Evolutionary conservation across 306 rosid species (phyloP).

Genomic region (Ceratonia siliqua): DNA sequence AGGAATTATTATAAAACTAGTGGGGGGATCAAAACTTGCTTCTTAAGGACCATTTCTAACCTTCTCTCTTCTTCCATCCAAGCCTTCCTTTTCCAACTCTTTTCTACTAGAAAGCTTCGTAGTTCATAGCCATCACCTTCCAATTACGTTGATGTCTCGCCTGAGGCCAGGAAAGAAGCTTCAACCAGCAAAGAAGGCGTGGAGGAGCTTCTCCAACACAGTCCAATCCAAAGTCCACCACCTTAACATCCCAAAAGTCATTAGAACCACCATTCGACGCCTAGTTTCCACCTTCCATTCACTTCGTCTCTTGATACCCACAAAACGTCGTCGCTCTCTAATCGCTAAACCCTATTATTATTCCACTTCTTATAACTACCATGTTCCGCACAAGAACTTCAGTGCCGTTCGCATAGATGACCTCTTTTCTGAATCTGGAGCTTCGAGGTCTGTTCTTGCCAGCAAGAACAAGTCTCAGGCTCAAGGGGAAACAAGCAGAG

Average conservation of each 20-base stretch:
- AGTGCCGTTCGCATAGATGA: slow-evolving; percentile 60
- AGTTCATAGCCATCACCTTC: background rate
- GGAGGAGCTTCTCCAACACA: slow-evolving; percentile 53
- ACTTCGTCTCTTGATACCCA: slow-evolving; percentile 37
- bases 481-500: slow-evolving; percentile 41
- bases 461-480: too few species aligned
- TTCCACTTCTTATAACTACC: slow-evolving; percentile 31
- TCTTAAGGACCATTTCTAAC: slow-evolving; percentile 21
- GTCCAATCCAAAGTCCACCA: slow-evolving; percentile 46
- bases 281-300: slow-evolving; percentile 38
- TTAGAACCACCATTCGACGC: slow-evolving; percentile 44
- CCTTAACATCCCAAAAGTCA: slow-evolving; percentile 43
- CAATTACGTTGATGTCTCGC: slow-evolving; percentile 42
- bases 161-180: slow-evolving; percentile 52
- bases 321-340: slow-evolving; percentile 44
- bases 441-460: too few species aligned
- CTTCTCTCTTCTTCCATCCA: background rate
- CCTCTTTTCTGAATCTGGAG: slow-evolving; percentile 53
- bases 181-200: slow-evolving; percentile 56
- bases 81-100: slow-evolving; percentile 2
- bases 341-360: slow-evolving; percentile 23
- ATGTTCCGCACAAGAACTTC: slow-evolving; percentile 26
- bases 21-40: slow-evolving; percentile 32
- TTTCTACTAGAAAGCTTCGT: slow-evolving; percentile 9
- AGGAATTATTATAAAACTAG: slow-evolving; percentile 34